Base-by-base conservation (phyloP, 495 filamentous ascomycete species). In the Apodospora peruviana region DNA sequence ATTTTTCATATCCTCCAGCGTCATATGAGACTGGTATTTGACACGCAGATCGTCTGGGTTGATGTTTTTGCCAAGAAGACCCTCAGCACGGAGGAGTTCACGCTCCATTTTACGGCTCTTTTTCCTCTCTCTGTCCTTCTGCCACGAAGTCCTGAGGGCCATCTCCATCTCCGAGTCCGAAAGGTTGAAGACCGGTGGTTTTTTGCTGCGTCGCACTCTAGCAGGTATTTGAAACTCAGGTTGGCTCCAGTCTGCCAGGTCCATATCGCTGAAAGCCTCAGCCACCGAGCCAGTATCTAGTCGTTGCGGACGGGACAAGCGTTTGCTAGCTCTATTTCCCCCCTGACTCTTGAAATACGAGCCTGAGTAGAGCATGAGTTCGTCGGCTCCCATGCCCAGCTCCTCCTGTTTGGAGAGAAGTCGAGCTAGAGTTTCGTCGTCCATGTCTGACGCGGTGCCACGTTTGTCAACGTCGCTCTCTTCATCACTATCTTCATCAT, bases 61-160 rank as follows among this genome's bases (percentile, higher is more conserved):
- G 14, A 68, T 62, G 22, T 79, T 83, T 53, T 77, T 80, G 34
- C 88, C 86, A 11, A 97, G 76, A 25, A 96, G 59, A 5, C 94
- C 94, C 60, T 88, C 75, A 0, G 79, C 73, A 22, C 91, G 86
- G 20, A 93, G 72, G 45, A 84, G 78, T 62, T 94, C 85, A 5
- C 93, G 84, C 52, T 89, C 80, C 58, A 67, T 72, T 67, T 96
- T 99, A 52, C 78, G 84, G 2, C 67, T 62, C 43, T 83, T 87
- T 69, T 97, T 99, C 66, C 86, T 90, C 41, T 71, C 57, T n/a
- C 90, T 77, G 57, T 97, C 91, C 34, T 80, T 84, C 51, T 82
- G 75, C 85, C 86, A 94, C 5, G 79, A 68, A 17, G 61, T 67
- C 22, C 76, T 67, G 14, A 96, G 58, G 8, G 72, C 69, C 1